These are phyloP conservation scores for Cryptococcus sp. DNA, from an alignment of 1,284 basidiomycete genomes.

Conservation along the genomic window DNA sequence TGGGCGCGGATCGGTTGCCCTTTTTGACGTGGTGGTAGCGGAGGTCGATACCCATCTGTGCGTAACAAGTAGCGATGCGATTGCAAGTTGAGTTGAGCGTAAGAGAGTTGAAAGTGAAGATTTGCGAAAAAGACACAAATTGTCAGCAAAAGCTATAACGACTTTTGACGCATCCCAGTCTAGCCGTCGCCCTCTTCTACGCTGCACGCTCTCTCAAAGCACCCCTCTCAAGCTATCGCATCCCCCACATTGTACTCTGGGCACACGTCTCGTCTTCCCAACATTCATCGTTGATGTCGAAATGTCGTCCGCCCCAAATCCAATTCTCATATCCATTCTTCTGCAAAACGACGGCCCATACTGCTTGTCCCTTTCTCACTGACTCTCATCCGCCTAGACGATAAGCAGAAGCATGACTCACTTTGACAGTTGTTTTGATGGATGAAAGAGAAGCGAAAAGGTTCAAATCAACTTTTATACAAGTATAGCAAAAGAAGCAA, in stretches of 20 bases:
- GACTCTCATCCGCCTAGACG: too few species aligned
- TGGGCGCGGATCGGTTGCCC: constrained; percentile 89
- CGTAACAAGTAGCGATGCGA: not conserved
- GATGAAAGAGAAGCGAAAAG: not conserved
- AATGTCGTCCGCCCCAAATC: too few species aligned
- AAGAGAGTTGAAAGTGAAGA: constrained; percentile 2
- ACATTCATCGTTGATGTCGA: too few species aligned
- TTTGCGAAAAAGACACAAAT: not conserved
- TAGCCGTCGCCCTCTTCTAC: not conserved
- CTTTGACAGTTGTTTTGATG: not conserved
- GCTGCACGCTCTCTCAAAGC: not conserved
- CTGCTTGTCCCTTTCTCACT: too few species aligned
- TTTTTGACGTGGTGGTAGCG: constrained; percentile 98
- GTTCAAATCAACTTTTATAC: too few species aligned
- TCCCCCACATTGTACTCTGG: not conserved
- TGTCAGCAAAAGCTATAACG: not conserved
- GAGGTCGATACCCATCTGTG: constrained; percentile 89
- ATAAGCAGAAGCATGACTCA: not conserved
- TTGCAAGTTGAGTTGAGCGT: not conserved
- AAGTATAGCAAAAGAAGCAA: too few species aligned
- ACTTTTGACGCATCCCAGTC: not conserved
- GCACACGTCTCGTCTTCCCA: too few species aligned
- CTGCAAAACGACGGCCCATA: too few species aligned
- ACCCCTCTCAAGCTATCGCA: not conserved
- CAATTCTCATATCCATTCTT: too few species aligned